These are phyloP conservation scores for Talaromyces wortmannii DNA, from an alignment of 495 filamentous ascomycete genomes.

Conservation along the genomic window DNA sequence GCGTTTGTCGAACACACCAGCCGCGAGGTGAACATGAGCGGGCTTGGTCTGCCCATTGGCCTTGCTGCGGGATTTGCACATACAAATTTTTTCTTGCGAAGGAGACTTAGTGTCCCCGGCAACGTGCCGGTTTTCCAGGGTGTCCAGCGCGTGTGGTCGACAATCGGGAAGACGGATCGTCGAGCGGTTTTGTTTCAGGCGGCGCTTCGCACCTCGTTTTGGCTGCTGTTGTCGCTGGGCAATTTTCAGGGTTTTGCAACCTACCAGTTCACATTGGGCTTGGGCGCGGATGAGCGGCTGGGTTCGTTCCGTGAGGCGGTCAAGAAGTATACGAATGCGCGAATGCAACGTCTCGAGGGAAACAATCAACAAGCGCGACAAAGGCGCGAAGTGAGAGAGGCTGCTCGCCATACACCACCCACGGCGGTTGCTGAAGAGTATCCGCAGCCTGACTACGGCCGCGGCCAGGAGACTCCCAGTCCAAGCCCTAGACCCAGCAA, in stretches of 20 bases:
- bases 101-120: neutral
- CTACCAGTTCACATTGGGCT: constrained; percentile 1
- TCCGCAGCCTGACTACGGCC: neutral
- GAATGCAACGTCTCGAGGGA: constrained; percentile 14
- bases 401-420: neutral
- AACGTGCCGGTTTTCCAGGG: neutral
- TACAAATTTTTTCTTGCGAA: neutral
- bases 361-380: constrained; percentile 6
- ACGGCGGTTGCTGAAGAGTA: constrained; percentile 1
- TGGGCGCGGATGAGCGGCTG: constrained; percentile 22
- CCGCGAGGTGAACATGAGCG: constrained; percentile 11
- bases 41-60: constrained; percentile 13
- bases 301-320: constrained; percentile 13
- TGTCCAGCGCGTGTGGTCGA: neutral
- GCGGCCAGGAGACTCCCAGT: neutral
- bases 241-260: constrained; percentile 1
- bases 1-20: constrained; percentile 17
- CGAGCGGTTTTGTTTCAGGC: neutral
- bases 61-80: constrained; percentile 4
- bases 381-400: constrained; percentile 1
- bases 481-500: neutral
- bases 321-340: constrained; percentile 15
- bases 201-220: constrained; percentile 17
- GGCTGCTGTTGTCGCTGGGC: constrained; percentile 1
- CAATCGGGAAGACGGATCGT: neutral